Percentiles rank a stretch among this genome's conserved stretches.
Evolutionary conservation across 2,329 filamentous ascomycete genomes (phyloP).

Genomic region (Diaporthe helianthi): DNA sequence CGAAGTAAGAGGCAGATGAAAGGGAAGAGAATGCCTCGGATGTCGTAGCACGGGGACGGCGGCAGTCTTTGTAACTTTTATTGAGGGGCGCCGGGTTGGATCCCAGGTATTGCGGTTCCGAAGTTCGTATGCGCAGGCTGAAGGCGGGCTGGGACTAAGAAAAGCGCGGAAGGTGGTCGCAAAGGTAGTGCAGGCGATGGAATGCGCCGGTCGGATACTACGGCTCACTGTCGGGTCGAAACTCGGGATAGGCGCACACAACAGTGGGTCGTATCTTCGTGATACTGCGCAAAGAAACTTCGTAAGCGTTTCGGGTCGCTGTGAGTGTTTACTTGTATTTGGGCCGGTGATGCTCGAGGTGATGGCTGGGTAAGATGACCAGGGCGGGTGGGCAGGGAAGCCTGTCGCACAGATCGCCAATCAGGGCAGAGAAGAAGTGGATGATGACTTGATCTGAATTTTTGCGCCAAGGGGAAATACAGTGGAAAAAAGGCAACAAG

Average conservation of each 20-base stretch:
- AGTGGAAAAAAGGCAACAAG: conserved; percentile 21
- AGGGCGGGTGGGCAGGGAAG: conserved; percentile 4
- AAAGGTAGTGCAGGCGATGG: conserved; percentile 14
- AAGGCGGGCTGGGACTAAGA: conserved; percentile 6
- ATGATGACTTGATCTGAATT: conserved; percentile 26
- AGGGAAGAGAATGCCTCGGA: conserved; percentile 19
- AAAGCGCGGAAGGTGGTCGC: not conserved
- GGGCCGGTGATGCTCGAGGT: not conserved
- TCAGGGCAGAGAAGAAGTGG: conserved; percentile 25
- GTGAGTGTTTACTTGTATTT: not conserved
- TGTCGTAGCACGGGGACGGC: not conserved
- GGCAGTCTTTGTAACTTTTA: conserved; percentile 9
- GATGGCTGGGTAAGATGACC: conserved; percentile 6
- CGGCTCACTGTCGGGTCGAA: conserved; percentile 26
- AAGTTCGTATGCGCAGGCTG: conserved; percentile 12
- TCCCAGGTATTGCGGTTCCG: not conserved
- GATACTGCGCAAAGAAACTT: conserved; percentile 14
- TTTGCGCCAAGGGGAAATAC: conserved; percentile 28
- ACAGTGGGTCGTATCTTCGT: conserved; percentile 22
- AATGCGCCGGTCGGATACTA: conserved; percentile 20
- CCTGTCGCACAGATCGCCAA: conserved; percentile 26
- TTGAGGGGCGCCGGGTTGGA: not conserved
- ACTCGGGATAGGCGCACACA: conserved; percentile 16
- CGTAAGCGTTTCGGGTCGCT: conserved; percentile 12
- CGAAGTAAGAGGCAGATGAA: conserved; percentile 23